Evolutionary conservation across 805 yeast genomes (phyloP).

Genomic region (Candida nanaspora): DNA sequence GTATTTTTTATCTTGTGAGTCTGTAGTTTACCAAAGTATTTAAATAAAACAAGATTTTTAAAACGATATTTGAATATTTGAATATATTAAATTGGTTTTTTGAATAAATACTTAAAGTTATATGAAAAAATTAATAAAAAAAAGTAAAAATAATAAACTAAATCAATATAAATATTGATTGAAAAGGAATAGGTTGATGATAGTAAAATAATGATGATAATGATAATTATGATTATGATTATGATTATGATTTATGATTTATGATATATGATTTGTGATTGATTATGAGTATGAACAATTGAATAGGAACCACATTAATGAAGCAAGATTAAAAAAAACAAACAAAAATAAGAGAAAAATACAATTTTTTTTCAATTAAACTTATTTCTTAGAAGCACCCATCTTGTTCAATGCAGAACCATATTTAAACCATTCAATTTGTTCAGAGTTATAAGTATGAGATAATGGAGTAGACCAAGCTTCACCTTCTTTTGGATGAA

Average conservation of each 20-base stretch:
- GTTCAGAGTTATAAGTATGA: slow-evolving; percentile 95
- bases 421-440: slow-evolving; percentile 97
- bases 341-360: neutral
- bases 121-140: neutral
- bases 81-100: neutral
- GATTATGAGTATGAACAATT: too few relatives aligned
- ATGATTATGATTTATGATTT: too few relatives aligned
- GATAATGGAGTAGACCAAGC: slow-evolving; percentile 88
- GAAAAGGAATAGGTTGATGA: too few relatives aligned
- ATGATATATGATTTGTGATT: too few relatives aligned
- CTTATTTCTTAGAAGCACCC: slow-evolving; percentile 22
- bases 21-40: slow-evolving; percentile 8
- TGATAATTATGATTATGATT: too few relatives aligned
- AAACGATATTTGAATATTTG: neutral
- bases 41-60: neutral
- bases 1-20: slow-evolving; percentile 9
- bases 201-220: too few relatives aligned
- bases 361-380: neutral
- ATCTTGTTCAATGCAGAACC: slow-evolving; percentile 99
- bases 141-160: neutral
- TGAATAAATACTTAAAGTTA: neutral
- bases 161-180: neutral
- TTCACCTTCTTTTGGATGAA: slow-evolving; percentile 63
- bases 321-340: neutral
- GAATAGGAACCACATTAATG: too few relatives aligned